Evolutionary conservation across 305 asterid species (phyloP), one percentile per base, ranked within the genome.

Genomic region (Solanum aculeatissimum): DNA sequence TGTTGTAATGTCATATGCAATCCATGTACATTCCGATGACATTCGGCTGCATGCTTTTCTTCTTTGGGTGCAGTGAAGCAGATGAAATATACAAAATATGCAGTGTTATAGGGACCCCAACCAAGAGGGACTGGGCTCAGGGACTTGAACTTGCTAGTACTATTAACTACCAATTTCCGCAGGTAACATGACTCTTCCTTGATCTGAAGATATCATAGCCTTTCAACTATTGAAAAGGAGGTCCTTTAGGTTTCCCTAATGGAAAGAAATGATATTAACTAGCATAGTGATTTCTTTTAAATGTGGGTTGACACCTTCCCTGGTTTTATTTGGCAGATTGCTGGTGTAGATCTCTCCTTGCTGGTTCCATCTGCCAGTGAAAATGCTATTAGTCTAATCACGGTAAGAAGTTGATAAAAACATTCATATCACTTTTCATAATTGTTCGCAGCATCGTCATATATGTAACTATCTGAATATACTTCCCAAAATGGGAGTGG

Each of bases 21-120:
- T 16, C 45, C 78, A 16, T 82, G 45, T 12, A 42, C 38, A 1
- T 35, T 38, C 79, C 29, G 57, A 58, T 45, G 27, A 62, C 70
- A 16, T 16, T 53, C 21, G 9, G 9, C 65, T 82, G 58, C 47
- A 27, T 16, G 25, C 60, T 65, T 47, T 1, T 82, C 21, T 29
- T 63, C 27, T 47, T 57, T 82, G 79, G 82, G 65, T 90, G 90
- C 95, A 95, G 98, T 86, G 98, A 93, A 90, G 95, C 95, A 3
- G 99, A 95, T 85, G 97, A 96, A 90, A 91, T 96, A 70, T 91
- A 89, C 89, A 96, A 96, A 93, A 95, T 96, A 88, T 96, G 98
- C 91, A 87, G 92, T 68, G 94, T 95, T 83, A 80, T 93, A 40
- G 99, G 99, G 75, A 95, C 89, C 87, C 99, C 99, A 82, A 88